Base-by-base conservation (phyloP, 768 basidiomycete genomes). In the Suillus alpinus region DNA sequence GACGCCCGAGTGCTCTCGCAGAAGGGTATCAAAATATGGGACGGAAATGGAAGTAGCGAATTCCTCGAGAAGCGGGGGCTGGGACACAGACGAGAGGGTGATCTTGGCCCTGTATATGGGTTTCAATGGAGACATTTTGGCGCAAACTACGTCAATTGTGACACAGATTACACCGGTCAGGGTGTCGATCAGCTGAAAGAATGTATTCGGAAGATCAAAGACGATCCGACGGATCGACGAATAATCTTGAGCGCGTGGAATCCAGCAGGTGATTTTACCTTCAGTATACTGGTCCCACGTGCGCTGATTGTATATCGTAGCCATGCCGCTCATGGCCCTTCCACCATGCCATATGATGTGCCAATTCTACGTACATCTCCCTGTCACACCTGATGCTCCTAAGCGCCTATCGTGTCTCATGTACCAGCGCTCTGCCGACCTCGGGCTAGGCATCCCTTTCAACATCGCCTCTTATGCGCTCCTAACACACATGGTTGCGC, bases 301-400 rank as follows among this genome's bases (percentile, higher is more conserved):
- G 9, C 41, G 20, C 6, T 16, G 8, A 52, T 40, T 40, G 4
- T 39, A 6, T 52, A 20, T 6, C 32, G 12, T 67, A 98, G 96
- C 97, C 75, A 91, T 99, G 29, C 86, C 88, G 0, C 80, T 84
- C 41, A 99, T 98, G 97, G 97, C 97, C 0, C 85, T 99, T 0
- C 97, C 97, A 0, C 97, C 97, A 0, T 99, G 97, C 75, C 97
- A 98, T 76, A 90, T 98, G 86, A 89, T 98, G 75, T 98, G 95
- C 77, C 97, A 99, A 72, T 99, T 99, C 82, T 98, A 94, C 78
- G 96, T 99, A 39, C 90, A 94, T 69, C 87, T 96, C 39, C 91
- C 96, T 0, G 75, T 86, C 4, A 64, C 63, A 0, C 65, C 80
- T 0, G 66, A 75, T 14, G 67, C 80, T 18, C 87, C 85, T 65